Conservation (phyloP, 345 rosid genomes). For the Arabidopsis arenosa region DNA sequence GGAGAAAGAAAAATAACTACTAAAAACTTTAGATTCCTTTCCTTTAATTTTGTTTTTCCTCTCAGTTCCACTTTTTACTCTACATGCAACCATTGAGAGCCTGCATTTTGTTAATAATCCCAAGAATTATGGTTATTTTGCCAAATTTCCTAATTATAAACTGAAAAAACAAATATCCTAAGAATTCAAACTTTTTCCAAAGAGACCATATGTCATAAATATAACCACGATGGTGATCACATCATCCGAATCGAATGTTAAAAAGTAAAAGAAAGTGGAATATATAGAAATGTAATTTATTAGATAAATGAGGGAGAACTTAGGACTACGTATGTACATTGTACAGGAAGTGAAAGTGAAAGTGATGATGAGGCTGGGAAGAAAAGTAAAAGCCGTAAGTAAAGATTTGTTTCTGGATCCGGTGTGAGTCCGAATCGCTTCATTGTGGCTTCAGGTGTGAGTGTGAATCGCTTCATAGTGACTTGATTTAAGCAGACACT, state of each 20-base stretch:
- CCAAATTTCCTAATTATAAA: too few relatives aligned
- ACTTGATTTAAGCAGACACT: constrained; percentile 15
- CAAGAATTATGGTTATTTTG: not conserved
- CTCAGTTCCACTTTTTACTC: not conserved
- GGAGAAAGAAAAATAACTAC: too few relatives aligned
- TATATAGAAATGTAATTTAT: not conserved
- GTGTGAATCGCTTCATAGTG: not conserved
- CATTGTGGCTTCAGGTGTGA: not conserved
- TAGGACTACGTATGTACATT: constrained; percentile 33
- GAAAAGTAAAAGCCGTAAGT: constrained; percentile 1
- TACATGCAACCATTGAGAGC: too few relatives aligned
- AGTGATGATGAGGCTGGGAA: not conserved
- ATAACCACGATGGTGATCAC: not conserved
- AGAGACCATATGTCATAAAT: not conserved
- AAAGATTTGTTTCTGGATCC: constrained; percentile 2
- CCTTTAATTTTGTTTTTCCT: too few relatives aligned
- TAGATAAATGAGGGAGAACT: not conserved
- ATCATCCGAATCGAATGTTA: not conserved
- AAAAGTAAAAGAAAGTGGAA: constrained; percentile 4
- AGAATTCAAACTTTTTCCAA: not conserved
- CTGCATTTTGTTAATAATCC: not conserved
- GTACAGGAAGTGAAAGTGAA: not conserved
- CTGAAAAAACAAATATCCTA: not conserved
- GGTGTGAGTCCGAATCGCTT: not conserved
- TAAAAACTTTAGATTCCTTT: not conserved